Percentiles rank a stretch among this genome's conserved stretches.
Evolutionary conservation across 371 early-diverging fungal genomes (phyloP).

Genomic region (Fennellomyces sp.): DNA sequence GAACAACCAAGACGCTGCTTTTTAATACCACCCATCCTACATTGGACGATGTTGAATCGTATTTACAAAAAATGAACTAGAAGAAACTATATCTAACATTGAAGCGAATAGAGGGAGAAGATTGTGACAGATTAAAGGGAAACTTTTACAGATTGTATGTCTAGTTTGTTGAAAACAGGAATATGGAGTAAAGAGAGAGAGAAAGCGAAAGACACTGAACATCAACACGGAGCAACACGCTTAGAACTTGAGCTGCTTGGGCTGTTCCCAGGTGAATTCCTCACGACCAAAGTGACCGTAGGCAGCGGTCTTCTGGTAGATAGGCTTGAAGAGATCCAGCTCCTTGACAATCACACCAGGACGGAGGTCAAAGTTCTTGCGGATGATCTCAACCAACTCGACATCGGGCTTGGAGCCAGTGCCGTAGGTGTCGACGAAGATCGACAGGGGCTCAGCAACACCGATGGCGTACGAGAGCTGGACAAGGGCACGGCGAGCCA

Average conservation of each 20-base stretch:
- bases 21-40: slow-evolving; percentile 14
- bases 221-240: no score
- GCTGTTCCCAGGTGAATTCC: slow-evolving; percentile 97
- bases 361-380: slow-evolving; percentile 98
- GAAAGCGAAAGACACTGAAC: slow-evolving; percentile 6
- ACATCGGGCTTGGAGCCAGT: slow-evolving; percentile 88
- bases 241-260: slow-evolving; percentile 86
- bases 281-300: slow-evolving; percentile 99
- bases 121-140: not conserved
- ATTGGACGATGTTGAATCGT: slow-evolving; percentile 23
- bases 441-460: slow-evolving; percentile 97
- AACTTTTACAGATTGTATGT: slow-evolving; percentile 13
- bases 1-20: not conserved
- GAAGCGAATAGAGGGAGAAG: no score
- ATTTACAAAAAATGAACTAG: slow-evolving; percentile 12
- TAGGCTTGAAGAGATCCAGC: slow-evolving; percentile 96
- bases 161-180: slow-evolving; percentile 52
- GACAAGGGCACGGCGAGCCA: slow-evolving; percentile 94
- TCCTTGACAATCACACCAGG: slow-evolving; percentile 98
- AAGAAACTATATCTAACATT: slow-evolving; percentile 13
- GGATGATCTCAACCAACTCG: slow-evolving; percentile 92
- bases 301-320: slow-evolving; percentile 96
- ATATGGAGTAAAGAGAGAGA: not conserved
- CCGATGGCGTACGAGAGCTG: slow-evolving; percentile 99
- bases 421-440: slow-evolving; percentile 98